A percentile compares a stretch with the other conserved stretches of the same genome.
Conservation (phyloP, 306 rosid genomes). For the Cucurbita argyrosperma region DNA sequence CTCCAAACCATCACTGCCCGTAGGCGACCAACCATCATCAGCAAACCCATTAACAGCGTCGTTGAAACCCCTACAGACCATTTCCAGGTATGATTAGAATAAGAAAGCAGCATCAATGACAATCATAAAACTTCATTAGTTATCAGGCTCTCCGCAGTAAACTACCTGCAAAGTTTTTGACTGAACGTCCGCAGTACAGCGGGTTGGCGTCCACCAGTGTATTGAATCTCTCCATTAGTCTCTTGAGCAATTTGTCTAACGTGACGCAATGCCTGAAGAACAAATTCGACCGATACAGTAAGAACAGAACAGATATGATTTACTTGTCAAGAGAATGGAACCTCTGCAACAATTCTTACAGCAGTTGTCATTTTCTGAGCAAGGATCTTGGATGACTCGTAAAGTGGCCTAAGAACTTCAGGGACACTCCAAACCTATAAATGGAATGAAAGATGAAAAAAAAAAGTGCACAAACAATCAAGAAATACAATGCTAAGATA, state of each 20-base stretch:
- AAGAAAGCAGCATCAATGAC: background rate
- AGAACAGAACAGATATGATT: background rate
- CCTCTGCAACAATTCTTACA: slow-evolving; percentile 23
- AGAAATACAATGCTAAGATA: background rate
- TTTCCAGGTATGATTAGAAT: background rate
- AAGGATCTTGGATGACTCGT: slow-evolving; percentile 79
- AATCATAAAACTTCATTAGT: background rate
- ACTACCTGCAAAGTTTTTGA: slow-evolving; percentile 80
- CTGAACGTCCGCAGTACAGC: slow-evolving; percentile 89
- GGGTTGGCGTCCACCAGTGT: slow-evolving; percentile 91
- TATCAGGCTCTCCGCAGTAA: background rate
- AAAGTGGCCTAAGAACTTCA: slow-evolving; percentile 89
- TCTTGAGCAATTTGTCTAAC: slow-evolving; percentile 89
- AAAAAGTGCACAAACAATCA: background rate
- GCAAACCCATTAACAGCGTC: slow-evolving; percentile 92
- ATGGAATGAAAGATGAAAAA: background rate
- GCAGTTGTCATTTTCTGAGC: slow-evolving; percentile 87
- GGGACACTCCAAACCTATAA: slow-evolving; percentile 92
- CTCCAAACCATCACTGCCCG: slow-evolving; percentile 75
- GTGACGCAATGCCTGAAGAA: slow-evolving; percentile 64
- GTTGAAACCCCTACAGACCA: slow-evolving; percentile 60
- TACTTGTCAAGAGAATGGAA: background rate
- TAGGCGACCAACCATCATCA: slow-evolving; percentile 86
- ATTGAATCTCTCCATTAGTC: slow-evolving; percentile 75
- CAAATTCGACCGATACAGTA: background rate